phyloP scores from a whole-genome alignment of 2,329 filamentous ascomycete genomes.

The Ceratocystiopsis sp. region DNA sequence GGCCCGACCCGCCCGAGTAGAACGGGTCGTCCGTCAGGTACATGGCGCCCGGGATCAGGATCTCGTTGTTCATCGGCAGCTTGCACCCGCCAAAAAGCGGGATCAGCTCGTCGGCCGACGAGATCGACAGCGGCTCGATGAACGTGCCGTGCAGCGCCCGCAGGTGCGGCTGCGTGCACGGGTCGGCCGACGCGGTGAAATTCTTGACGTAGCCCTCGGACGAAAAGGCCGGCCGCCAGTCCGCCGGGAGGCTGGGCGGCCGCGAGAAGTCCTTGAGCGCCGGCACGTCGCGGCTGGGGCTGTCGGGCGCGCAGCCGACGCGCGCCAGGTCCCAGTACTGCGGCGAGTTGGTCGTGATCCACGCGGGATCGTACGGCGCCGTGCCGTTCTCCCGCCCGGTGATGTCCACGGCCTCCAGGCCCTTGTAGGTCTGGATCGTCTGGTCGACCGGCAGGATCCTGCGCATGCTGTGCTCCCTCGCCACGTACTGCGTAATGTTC shows the following conservation, averaged over 20 bases:
- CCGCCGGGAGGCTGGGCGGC: constrained; percentile 8
- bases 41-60: constrained; percentile 43
- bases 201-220: constrained; percentile 34
- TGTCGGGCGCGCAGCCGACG: constrained; percentile 38
- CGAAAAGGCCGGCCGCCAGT: constrained; percentile 14
- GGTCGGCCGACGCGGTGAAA: constrained; percentile 35
- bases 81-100: constrained; percentile 44
- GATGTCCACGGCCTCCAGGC: constrained; percentile 14
- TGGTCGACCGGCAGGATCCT: constrained; percentile 24
- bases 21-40: constrained; percentile 41
- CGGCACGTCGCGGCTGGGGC: constrained; percentile 25
- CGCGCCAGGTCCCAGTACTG: constrained; percentile 42
- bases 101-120: constrained; percentile 32
- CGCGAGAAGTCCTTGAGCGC: constrained; percentile 19
- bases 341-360: constrained; percentile 26
- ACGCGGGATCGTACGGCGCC: constrained; percentile 27
- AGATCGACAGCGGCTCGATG: constrained; percentile 30
- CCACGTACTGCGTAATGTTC: constrained; percentile 32
- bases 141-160: constrained; percentile 34
- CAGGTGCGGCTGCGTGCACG: constrained; percentile 35
- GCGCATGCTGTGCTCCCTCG: constrained; percentile 27
- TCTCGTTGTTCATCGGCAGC: constrained; percentile 41
- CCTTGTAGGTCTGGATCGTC: constrained; percentile 26
- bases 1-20: constrained; percentile 37
- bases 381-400: constrained; percentile 5